A percentile compares a stretch with the other conserved stretches of the same genome.
Conservation (phyloP, 2,329 filamentous ascomycete genomes). For the Venturiaceae sp. region DNA sequence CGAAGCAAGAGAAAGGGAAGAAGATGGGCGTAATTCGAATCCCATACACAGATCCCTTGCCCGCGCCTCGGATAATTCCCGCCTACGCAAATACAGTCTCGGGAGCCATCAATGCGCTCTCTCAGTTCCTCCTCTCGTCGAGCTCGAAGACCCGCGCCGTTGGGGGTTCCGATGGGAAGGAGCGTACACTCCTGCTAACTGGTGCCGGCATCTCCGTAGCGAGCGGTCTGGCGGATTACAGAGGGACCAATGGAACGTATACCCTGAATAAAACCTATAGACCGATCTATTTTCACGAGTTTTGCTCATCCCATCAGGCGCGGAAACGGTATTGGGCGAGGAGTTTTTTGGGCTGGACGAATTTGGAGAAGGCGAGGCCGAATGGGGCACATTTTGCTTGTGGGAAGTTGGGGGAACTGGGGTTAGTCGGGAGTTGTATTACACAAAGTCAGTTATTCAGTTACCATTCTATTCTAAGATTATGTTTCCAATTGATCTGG, state of each 20-base stretch:
- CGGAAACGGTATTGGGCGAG: constrained; percentile 93
- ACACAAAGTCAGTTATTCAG: constrained; percentile 59
- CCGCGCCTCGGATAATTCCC: constrained; percentile 66
- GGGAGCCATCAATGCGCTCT: constrained; percentile 69
- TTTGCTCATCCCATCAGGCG: constrained; percentile 68
- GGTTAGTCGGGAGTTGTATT: constrained; percentile 65
- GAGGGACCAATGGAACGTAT: constrained; percentile 84
- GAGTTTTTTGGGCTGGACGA: constrained; percentile 88
- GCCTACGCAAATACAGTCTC: constrained; percentile 56
- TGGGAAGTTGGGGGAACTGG: constrained; percentile 58
- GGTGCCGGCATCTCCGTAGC: constrained; percentile 91
- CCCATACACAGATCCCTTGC: constrained; percentile 77
- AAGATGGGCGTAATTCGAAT: constrained; percentile 64
- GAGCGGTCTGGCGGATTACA: constrained; percentile 86
- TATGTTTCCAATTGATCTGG: not conserved
- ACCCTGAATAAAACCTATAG: constrained; percentile 81
- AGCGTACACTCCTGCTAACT: constrained; percentile 55
- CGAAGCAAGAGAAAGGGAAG: not conserved
- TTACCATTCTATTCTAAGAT: not conserved
- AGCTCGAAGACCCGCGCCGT: constrained; percentile 30
- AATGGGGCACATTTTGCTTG: constrained; percentile 76
- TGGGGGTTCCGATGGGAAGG: not conserved
- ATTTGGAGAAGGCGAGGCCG: constrained; percentile 64
- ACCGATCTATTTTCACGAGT: constrained; percentile 91
- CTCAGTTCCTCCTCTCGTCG: constrained; percentile 58